phyloP scores from a whole-genome alignment of 306 rosid species.

The Elaeagnus macrophylla region DNA sequence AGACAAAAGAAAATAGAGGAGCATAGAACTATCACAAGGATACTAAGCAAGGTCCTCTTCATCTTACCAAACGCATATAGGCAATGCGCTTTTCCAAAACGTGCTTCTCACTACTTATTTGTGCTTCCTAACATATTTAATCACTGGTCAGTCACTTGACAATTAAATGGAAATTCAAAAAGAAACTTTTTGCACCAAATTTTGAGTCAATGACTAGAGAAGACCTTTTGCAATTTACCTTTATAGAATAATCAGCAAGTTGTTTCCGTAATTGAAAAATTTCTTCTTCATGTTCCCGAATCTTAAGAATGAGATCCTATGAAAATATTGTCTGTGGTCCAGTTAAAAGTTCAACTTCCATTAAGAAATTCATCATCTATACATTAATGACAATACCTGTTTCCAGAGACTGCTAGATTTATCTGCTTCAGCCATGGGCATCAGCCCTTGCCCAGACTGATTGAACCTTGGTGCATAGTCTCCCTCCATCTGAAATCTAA shows the following conservation, averaged over 20 bases:
- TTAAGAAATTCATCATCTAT: slow-evolving; percentile 12
- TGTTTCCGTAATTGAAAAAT: slow-evolving; percentile 66
- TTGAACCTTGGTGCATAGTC: slow-evolving; percentile 43
- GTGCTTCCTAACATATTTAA: slow-evolving; percentile 54
- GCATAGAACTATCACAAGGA: slow-evolving; percentile 8
- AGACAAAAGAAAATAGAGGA: slow-evolving; percentile 12
- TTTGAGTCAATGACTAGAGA: slow-evolving; percentile 11
- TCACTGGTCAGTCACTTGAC: slow-evolving; percentile 8
- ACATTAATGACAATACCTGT: slow-evolving; percentile 44
- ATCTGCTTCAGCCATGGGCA: slow-evolving; percentile 50
- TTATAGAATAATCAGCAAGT: slow-evolving; percentile 75
- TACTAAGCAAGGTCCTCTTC: neutral
- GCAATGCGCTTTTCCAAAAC: slow-evolving; percentile 89
- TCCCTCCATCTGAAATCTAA: slow-evolving; percentile 54
- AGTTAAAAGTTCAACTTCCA: slow-evolving; percentile 12
- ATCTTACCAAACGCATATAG: slow-evolving; percentile 76
- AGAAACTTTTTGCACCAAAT: neutral
- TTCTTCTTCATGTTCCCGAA: slow-evolving; percentile 80
- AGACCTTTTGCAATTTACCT: slow-evolving; percentile 39
- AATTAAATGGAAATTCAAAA: slow-evolving; percentile 8
- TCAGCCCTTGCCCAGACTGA: slow-evolving; percentile 50
- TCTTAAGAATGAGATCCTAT: slow-evolving; percentile 53
- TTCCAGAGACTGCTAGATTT: slow-evolving; percentile 54
- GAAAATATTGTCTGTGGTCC: slow-evolving; percentile 16
- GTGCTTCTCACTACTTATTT: slow-evolving; percentile 72